These are phyloP conservation scores for Hymenochaete sp. DNA, from an alignment of 1,284 basidiomycete genomes.

Conservation along the genomic window DNA sequence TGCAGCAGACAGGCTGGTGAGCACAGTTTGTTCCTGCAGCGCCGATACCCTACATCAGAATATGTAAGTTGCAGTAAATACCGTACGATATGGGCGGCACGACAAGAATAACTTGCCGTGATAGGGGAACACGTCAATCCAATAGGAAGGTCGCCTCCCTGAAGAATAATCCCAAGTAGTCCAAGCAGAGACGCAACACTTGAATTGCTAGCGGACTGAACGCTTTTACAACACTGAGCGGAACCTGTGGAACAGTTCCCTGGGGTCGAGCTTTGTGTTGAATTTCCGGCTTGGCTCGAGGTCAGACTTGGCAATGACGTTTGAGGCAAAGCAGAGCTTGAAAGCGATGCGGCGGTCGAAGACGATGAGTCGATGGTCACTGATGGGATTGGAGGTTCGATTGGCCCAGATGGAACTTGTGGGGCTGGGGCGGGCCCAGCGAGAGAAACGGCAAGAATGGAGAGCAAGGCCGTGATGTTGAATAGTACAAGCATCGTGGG, in stretches of 20 bases:
- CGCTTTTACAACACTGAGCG: slow-evolving; percentile 18
- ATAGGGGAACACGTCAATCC: slow-evolving; percentile 13
- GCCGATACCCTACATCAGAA: not conserved
- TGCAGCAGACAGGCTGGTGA: slow-evolving; percentile 14
- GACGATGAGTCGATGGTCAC: no score
- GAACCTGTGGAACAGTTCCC: slow-evolving; percentile 16
- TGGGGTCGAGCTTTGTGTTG: not conserved
- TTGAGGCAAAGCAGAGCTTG: no score
- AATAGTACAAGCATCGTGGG: no score
- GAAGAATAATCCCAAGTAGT: slow-evolving; percentile 13
- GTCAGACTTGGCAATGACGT: no score
- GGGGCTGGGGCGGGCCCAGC: no score
- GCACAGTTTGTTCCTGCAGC: not conserved
- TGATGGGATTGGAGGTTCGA: no score
- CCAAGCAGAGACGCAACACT: slow-evolving; percentile 1
- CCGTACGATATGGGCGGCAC: not conserved
- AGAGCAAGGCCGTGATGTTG: no score
- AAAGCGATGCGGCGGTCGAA: no score
- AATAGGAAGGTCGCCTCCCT: slow-evolving; percentile 9
- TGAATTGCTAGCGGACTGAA: slow-evolving; percentile 7
- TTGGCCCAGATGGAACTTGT: no score
- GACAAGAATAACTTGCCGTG: slow-evolving; percentile 3
- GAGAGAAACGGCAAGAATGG: no score
- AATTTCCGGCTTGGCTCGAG: no score
- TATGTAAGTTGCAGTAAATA: not conserved